Evolutionary conservation across 768 basidiomycete genomes (phyloP).

Genomic region (Lentinula edodes): DNA sequence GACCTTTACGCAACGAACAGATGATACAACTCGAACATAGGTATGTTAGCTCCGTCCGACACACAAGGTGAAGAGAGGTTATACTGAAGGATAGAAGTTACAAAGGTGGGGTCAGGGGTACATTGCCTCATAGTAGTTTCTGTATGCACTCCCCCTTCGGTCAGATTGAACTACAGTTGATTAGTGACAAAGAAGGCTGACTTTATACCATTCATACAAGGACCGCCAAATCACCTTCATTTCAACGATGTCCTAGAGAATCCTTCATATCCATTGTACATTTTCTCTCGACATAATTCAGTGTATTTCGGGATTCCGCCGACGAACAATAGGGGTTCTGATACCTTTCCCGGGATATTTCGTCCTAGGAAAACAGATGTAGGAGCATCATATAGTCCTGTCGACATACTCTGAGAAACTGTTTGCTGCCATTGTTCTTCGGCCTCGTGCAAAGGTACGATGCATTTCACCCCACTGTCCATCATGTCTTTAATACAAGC

Average conservation of each 20-base stretch:
- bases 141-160: too few species aligned
- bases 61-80: too few species aligned
- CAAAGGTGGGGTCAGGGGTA: too few species aligned
- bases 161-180: too few species aligned
- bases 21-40: too few species aligned
- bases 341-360: slow-evolving; percentile 1
- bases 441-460: neutral
- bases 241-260: neutral
- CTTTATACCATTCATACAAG: too few species aligned
- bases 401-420: neutral
- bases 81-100: too few species aligned
- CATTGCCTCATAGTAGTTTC: too few species aligned
- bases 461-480: neutral
- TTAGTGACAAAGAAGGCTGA: too few species aligned
- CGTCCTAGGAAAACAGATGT: neutral
- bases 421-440: neutral
- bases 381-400: neutral
- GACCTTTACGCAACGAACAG: too few species aligned
- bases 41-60: too few species aligned
- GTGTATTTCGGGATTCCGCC: neutral
- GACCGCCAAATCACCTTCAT: too few species aligned
- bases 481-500: neutral
- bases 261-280: neutral
- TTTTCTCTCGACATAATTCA: neutral
- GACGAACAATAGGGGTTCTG: neutral